Percentiles rank a stretch among this genome's conserved stretches.
phyloP scores from a whole-genome alignment of 345 rosid genomes.

The Moricandia arvensis region DNA sequence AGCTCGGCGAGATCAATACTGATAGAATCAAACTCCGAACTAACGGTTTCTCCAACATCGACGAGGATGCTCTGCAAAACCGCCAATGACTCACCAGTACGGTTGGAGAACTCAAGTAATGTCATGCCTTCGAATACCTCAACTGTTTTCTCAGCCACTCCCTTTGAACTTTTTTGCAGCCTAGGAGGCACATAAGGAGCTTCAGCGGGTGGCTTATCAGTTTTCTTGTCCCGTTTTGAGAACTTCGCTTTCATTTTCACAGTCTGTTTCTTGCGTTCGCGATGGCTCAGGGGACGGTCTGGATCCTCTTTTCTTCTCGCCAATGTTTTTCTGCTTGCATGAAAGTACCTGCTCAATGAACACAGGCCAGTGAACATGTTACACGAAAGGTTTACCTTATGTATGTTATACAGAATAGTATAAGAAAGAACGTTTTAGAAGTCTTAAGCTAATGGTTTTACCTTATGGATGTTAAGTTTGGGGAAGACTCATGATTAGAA shows the following conservation, averaged over 20 bases:
- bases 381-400: no score
- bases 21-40: conserved; percentile 73
- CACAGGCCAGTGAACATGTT: conserved; percentile 4
- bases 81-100: conserved; percentile 55
- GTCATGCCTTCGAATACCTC: conserved; percentile 92
- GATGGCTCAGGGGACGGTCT: conserved; percentile 48
- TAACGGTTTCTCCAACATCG: conserved; percentile 75
- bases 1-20: conserved; percentile 84
- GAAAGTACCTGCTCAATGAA: conserved; percentile 53
- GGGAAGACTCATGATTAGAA: conserved; percentile 7
- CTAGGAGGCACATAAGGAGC: conserved; percentile 74
- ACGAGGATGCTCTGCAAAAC: conserved; percentile 65
- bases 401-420: not conserved
- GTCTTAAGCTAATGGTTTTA: conserved; percentile 4
- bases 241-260: conserved; percentile 52
- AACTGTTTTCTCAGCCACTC: conserved; percentile 54
- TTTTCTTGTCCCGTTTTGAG: conserved; percentile 46
- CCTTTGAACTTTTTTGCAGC: conserved; percentile 47
- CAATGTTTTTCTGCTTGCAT: conserved; percentile 52
- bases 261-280: conserved; percentile 44
- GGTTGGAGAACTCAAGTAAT: conserved; percentile 71
- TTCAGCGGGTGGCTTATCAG: conserved; percentile 62
- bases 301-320: conserved; percentile 50
- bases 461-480: conserved; percentile 25
- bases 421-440: not conserved